These are phyloP conservation scores for Stemphylium vesicarium DNA, from an alignment of 2,329 filamentous ascomycete genomes.

Conservation along the genomic window DNA sequence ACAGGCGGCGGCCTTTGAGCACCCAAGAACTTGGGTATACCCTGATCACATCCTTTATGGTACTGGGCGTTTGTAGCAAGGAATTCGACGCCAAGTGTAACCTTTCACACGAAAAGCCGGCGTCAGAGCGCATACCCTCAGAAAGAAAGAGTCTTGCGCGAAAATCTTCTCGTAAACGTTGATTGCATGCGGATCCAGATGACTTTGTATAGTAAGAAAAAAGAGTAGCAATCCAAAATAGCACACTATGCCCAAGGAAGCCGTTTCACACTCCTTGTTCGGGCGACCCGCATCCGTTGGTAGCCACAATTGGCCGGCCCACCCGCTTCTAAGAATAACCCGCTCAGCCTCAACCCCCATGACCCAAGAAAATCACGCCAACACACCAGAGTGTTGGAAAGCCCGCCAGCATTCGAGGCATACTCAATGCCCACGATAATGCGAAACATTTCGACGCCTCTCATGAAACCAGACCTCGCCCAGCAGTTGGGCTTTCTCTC, in stretches of 20 bases:
- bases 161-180: background rate
- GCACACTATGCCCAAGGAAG: background rate
- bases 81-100: background rate
- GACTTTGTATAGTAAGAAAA: background rate
- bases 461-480: background rate
- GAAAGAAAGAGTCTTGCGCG: background rate
- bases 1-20: constrained; percentile 16
- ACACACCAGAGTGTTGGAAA: background rate
- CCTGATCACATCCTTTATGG: background rate
- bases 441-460: background rate
- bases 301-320: constrained; percentile 13
- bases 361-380: constrained; percentile 9
- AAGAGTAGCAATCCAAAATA: background rate
- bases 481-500: background rate
- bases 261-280: constrained; percentile 8
- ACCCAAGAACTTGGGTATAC: background rate
- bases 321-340: constrained; percentile 27
- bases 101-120: background rate
- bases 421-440: background rate
- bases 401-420: background rate
- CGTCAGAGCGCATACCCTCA: no score
- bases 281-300: constrained; percentile 10
- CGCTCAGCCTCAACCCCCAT: constrained; percentile 26
- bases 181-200: background rate
- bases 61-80: background rate